A percentile compares a stretch with the other conserved stretches of the same genome.
Evolutionary conservation across 2,329 filamentous ascomycete genomes (phyloP).

Genomic region (Byssothecium circinans): DNA sequence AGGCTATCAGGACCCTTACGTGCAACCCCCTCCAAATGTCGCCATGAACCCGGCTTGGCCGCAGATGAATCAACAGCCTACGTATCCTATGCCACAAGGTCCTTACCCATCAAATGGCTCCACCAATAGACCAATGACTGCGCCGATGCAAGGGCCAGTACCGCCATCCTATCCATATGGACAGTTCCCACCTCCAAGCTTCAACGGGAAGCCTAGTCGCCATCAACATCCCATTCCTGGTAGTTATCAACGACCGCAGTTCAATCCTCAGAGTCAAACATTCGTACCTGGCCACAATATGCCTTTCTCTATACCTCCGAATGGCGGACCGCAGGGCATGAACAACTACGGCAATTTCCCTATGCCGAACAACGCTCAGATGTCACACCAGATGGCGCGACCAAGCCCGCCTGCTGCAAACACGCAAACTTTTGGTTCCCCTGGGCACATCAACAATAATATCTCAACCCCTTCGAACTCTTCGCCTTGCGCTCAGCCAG

Average conservation of each 20-base stretch:
- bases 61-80: constrained; percentile 33
- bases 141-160: constrained; percentile 38
- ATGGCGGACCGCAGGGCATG: constrained; percentile 37
- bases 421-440: constrained; percentile 33
- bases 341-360: constrained; percentile 32
- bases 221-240: constrained; percentile 83
- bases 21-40: constrained; percentile 29
- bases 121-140: constrained; percentile 40
- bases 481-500: constrained; percentile 21
- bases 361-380: constrained; percentile 23
- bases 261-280: constrained; percentile 92
- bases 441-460: constrained; percentile 24
- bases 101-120: constrained; percentile 29
- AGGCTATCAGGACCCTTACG: constrained; percentile 36
- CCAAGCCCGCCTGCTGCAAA: constrained; percentile 31
- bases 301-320: constrained; percentile 37
- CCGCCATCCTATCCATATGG: constrained; percentile 69
- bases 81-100: constrained; percentile 29
- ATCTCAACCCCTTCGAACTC: constrained; percentile 10
- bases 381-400: constrained; percentile 30
- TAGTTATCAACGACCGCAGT: constrained; percentile 80
- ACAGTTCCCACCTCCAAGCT: constrained; percentile 70
- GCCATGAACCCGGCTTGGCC: constrained; percentile 36
- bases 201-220: constrained; percentile 61
- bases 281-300: constrained; percentile 69